A percentile compares a stretch with the other conserved stretches of the same genome.
Conservation (phyloP, 805 yeast species). For the Sungouiella thailandica region DNA sequence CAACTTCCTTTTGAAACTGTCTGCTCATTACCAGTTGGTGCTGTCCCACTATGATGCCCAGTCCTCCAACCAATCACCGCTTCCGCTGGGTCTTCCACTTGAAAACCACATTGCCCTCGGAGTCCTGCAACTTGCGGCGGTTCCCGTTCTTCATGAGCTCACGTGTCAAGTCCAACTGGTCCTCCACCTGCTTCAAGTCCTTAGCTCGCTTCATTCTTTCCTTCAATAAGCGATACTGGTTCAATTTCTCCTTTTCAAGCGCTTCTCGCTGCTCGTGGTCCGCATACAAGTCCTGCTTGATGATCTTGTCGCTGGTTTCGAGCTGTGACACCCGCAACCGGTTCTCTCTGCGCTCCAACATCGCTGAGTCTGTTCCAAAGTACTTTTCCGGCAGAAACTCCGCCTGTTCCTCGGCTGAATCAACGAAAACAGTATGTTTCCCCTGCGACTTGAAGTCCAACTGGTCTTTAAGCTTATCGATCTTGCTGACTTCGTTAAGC, state of each 20-base stretch:
- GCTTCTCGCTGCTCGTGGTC: constrained; percentile 31
- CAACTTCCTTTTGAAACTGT: no score
- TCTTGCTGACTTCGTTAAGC: constrained; percentile 60
- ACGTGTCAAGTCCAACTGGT: constrained; percentile 69
- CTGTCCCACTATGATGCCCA: no score
- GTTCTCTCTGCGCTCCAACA: constrained; percentile 65
- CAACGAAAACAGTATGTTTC: constrained; percentile 83
- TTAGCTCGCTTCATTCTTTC: constrained; percentile 64
- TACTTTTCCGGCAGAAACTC: constrained; percentile 57
- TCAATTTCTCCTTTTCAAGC: constrained; percentile 51
- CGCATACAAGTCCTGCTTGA: constrained; percentile 20
- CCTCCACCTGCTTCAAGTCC: constrained; percentile 64
- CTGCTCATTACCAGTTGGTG: no score
- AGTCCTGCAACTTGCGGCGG: constrained; percentile 66
- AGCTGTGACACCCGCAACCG: constrained; percentile 62
- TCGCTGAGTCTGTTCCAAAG: constrained; percentile 65
- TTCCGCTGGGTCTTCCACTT: constrained; percentile 85
- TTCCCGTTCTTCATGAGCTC: constrained; percentile 90
- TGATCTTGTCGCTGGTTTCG: constrained; percentile 30
- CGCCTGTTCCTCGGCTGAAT: constrained; percentile 49
- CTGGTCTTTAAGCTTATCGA: constrained; percentile 50
- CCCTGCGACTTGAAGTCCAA: constrained; percentile 56
- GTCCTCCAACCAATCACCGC: constrained; percentile 31
- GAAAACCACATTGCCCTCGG: constrained; percentile 64
- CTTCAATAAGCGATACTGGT: constrained; percentile 55